Evolutionary conservation across 2,329 filamentous ascomycete genomes (phyloP).

Genomic region (Alternaria sp.): DNA sequence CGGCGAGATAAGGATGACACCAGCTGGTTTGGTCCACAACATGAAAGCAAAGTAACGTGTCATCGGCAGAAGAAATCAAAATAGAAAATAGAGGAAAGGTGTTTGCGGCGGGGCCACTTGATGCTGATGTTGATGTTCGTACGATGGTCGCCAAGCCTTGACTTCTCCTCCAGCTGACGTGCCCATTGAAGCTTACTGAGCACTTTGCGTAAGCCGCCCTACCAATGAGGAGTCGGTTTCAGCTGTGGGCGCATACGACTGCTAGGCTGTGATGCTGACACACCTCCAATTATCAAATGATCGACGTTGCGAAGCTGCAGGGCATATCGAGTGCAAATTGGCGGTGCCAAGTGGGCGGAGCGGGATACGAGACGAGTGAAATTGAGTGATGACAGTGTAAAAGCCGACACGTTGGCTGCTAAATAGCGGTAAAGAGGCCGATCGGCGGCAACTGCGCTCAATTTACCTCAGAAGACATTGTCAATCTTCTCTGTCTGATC

Average conservation of each 20-base stretch:
- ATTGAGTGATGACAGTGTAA: not conserved
- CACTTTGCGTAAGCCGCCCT: slow-evolving; percentile 7
- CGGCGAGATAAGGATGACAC: not conserved
- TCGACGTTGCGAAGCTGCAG: not conserved
- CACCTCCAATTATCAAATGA: not conserved
- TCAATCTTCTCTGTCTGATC: slow-evolving; percentile 52
- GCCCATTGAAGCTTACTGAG: slow-evolving; percentile 24
- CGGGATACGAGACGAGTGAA: not conserved
- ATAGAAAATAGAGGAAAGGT: not conserved
- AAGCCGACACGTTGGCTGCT: not conserved
- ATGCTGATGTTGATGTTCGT: slow-evolving; percentile 13
- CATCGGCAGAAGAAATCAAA: slow-evolving; percentile 6
- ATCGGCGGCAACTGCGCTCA: not conserved
- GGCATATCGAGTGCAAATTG: not conserved
- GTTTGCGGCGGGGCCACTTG: slow-evolving; percentile 2
- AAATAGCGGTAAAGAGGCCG: not conserved
- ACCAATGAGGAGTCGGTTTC: slow-evolving; percentile 8
- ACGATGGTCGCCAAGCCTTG: slow-evolving; percentile 11
- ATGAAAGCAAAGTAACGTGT: not conserved
- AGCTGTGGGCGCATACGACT: not conserved
- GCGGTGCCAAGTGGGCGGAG: slow-evolving; percentile 6
- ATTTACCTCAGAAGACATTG: slow-evolving; percentile 24
- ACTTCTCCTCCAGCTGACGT: slow-evolving; percentile 17
- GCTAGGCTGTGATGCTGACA: slow-evolving; percentile 12
- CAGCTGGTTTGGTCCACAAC: not conserved